Evolutionary conservation across 768 basidiomycete species (phyloP).

Genomic region (Filobasidium floriforme): DNA sequence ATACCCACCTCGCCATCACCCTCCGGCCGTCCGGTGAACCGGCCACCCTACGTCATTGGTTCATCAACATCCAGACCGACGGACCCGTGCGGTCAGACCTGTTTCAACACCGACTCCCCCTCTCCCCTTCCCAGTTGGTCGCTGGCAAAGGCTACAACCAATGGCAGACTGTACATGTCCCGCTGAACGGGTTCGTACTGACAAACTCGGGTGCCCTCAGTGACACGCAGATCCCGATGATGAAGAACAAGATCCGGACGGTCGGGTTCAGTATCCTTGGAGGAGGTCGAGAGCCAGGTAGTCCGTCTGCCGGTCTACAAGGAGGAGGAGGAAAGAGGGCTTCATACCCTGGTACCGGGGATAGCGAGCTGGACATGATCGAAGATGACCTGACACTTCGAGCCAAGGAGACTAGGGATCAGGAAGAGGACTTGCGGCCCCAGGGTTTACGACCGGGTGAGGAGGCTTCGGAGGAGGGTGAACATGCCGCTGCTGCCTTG

Average conservation of each 20-base stretch:
- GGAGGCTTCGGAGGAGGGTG: background rate
- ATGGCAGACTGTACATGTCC: constrained; percentile 55
- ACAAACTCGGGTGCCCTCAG: constrained; percentile 51
- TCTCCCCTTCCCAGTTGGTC: constrained; percentile 19
- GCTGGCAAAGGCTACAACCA: constrained; percentile 20
- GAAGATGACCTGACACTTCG: constrained; percentile 4
- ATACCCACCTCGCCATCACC: constrained; percentile 72
- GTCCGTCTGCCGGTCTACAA: constrained; percentile 1
- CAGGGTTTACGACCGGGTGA: background rate
- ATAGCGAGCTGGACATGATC: background rate
- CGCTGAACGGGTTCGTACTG: constrained; percentile 54
- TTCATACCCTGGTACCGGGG: background rate
- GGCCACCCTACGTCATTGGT: constrained; percentile 51
- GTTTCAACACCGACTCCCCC: constrained; percentile 80
- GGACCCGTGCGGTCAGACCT: constrained; percentile 61
- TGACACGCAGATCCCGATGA: constrained; percentile 63
- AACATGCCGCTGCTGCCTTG: background rate
- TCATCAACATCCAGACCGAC: constrained; percentile 86
- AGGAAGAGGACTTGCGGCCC: background rate
- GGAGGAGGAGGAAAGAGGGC: background rate
- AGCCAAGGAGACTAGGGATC: background rate
- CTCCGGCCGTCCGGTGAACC: constrained; percentile 43
- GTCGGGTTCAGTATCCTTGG: constrained; percentile 83
- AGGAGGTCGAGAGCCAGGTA: constrained; percentile 56
- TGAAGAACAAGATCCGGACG: constrained; percentile 64